A percentile compares a stretch with the other conserved stretches of the same genome.
Conservation (phyloP, 176 grass and related monocot genomes). For the Cenchrus americanus region DNA sequence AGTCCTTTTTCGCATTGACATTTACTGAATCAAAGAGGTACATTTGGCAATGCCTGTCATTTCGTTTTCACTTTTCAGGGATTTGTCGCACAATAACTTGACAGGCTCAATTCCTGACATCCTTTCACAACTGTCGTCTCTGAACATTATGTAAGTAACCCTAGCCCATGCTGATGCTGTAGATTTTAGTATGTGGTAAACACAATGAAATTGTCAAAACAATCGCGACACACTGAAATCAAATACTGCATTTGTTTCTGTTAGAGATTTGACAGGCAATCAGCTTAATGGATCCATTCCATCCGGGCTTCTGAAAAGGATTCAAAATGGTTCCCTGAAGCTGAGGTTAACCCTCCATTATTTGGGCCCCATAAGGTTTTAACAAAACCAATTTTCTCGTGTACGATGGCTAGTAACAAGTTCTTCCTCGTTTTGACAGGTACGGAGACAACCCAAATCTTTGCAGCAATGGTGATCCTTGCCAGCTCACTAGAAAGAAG, state of each 20-base stretch:
- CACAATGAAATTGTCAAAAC: not conserved
- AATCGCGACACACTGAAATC: not conserved
- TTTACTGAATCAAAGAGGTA: not conserved
- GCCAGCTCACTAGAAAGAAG: conserved; percentile 36
- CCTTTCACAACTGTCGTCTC: conserved; percentile 44
- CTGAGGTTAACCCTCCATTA: conserved; percentile 40
- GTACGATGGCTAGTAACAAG: not conserved
- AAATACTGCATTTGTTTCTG: conserved; percentile 6
- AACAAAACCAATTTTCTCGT: not conserved
- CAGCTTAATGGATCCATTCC: conserved; percentile 55
- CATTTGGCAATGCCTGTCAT: not conserved
- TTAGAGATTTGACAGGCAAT: conserved; percentile 69
- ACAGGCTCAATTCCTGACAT: conserved; percentile 42
- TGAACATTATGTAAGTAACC: conserved; percentile 60
- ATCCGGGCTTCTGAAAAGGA: conserved; percentile 46
- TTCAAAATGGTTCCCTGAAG: conserved; percentile 50
- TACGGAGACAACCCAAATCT: conserved; percentile 58
- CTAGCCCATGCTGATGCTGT: not conserved
- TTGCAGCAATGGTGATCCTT: conserved; percentile 45
- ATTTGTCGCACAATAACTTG: conserved; percentile 61
- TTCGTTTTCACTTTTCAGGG: conserved; percentile 58
- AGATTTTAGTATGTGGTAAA: not conserved
- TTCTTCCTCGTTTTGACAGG: conserved; percentile 11
- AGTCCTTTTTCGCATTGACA: not conserved
- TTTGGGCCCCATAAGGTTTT: not conserved